Evolutionary conservation across 2,329 filamentous ascomycete species (phyloP), one percentile per base, ranked within the genome.

Genomic region (Neofusicoccum sp.): DNA sequence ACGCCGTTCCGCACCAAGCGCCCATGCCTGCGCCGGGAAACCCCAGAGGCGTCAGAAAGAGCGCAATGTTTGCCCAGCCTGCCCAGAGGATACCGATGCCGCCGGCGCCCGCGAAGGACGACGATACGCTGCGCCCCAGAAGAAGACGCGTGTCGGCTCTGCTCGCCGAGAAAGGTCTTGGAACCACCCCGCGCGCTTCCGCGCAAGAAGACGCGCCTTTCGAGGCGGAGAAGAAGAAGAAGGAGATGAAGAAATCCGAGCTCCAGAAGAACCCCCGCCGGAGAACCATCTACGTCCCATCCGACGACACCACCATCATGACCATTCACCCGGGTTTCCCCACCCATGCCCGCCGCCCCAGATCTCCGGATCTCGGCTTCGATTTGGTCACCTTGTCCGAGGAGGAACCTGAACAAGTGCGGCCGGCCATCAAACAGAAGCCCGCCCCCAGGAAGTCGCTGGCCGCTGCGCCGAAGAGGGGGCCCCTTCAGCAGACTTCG

Each of bases 251-350:
- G 44, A 73, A 67, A 67, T 70, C 67, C 22, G 74, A 77, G 48
- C 68, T 70, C 6, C 72, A 68, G 64, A 81, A 80, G 67, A 76
- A 80, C 16, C 73, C 76, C 4, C 74, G 81, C 60, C 73, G 81
- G 64, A 74, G 79, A 64, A 84, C 81, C 2, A 83, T 84, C 49
- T 84, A 81, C 67, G 76, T 83, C 11, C 81, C 81, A 9, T 76
- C 77, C 2, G 81, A 83, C 34, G 80, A 83, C 63, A 84, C 81
- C 5, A 81, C 80, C 1, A 73, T 83, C 31, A 71, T 83, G 66
- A 83, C 81, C 1, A 82, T 84, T 48, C 81, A 83, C 67, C 81
- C 82, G 3, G 81, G 81, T 44, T 66, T 72, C 1, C 70, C 70
- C n/a, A 66, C 66, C 39, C 66, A 67, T 44, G 70, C 70, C 36